Conservation (phyloP, 352 stramenopile genomes). For the Pythium periplocum region DNA sequence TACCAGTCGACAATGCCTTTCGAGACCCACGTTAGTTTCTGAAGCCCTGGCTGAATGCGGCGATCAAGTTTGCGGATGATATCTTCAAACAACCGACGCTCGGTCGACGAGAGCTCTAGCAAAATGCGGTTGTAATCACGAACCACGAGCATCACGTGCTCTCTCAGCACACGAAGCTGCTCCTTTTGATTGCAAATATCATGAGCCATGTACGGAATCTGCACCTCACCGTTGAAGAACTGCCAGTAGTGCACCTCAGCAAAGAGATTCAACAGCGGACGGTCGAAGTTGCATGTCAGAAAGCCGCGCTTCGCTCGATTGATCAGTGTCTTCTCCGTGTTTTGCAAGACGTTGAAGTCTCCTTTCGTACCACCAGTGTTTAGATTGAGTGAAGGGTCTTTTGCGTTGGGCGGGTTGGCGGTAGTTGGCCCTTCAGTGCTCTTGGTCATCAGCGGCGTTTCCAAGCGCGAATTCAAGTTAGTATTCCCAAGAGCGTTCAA, state of each 20-base stretch:
- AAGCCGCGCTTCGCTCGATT: slow-evolving; percentile 77
- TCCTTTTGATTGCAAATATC: slow-evolving; percentile 95
- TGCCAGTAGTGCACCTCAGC: slow-evolving; percentile 91
- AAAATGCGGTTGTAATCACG: slow-evolving; percentile 95
- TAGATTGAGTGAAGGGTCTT: slow-evolving; percentile 23
- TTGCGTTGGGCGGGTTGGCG: background rate
- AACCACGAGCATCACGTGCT: slow-evolving; percentile 94
- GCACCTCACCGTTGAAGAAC: slow-evolving; percentile 90
- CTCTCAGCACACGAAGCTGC: slow-evolving; percentile 85
- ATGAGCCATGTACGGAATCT: slow-evolving; percentile 93
- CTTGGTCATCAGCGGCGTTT: slow-evolving; percentile 87
- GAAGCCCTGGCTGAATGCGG: slow-evolving; percentile 88
- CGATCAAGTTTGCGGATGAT: slow-evolving; percentile 93
- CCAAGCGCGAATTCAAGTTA: slow-evolving; percentile 75
- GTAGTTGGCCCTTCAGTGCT: slow-evolving; percentile 15
- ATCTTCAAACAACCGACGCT: slow-evolving; percentile 91
- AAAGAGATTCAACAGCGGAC: slow-evolving; percentile 90
- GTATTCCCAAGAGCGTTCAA: slow-evolving; percentile 72
- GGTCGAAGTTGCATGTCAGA: slow-evolving; percentile 94
- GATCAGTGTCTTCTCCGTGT: slow-evolving; percentile 80
- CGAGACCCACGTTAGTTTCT: slow-evolving; percentile 92
- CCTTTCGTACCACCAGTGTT: slow-evolving; percentile 19
- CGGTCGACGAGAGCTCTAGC: slow-evolving; percentile 84
- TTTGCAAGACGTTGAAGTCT: slow-evolving; percentile 65
- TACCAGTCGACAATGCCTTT: slow-evolving; percentile 93